These are phyloP conservation scores for Agaricus blazei DNA, from an alignment of 768 basidiomycete genomes.

Conservation along the genomic window DNA sequence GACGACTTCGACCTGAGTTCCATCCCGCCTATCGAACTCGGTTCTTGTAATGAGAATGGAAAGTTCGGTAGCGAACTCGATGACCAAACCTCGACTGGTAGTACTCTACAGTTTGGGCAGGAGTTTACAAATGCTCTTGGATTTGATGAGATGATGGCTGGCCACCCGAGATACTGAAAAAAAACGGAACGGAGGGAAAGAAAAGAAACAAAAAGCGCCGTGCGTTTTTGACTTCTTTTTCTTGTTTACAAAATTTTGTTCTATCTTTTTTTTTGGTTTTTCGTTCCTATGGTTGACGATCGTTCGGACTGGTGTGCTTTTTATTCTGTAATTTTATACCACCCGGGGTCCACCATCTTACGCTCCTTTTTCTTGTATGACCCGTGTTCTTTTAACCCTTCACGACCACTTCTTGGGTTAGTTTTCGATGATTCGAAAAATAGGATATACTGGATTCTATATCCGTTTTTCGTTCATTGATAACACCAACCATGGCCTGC, in stretches of 20 bases:
- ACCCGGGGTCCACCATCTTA: conserved; percentile 14
- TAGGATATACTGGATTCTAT: conserved; percentile 16
- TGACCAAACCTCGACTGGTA: conserved; percentile 13
- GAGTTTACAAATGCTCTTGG: conserved; percentile 27
- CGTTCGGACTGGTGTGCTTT: neutral
- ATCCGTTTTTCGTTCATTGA: conserved; percentile 27
- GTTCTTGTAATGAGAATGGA: conserved; percentile 25
- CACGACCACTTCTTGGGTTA: no score
- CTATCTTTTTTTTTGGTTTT: conserved; percentile 20
- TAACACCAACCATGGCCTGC: conserved; percentile 28
- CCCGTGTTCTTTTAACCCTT: no score
- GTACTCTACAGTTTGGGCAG: conserved; percentile 26
- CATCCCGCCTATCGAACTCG: conserved; percentile 63
- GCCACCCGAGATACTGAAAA: conserved; percentile 23
- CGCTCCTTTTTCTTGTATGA: conserved; percentile 14
- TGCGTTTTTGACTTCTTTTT: conserved; percentile 24
- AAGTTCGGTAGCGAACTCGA: conserved; percentile 30
- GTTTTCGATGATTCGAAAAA: neutral
- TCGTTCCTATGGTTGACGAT: conserved; percentile 13
- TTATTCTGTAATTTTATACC: conserved; percentile 5
- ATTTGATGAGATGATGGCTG: conserved; percentile 41
- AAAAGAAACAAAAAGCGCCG: conserved; percentile 22
- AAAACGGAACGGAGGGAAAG: neutral
- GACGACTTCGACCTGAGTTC: conserved; percentile 66
- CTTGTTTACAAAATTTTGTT: conserved; percentile 16